These are phyloP conservation scores for Orbilia quercus DNA, from an alignment of 2,329 filamentous ascomycete genomes.

Conservation along the genomic window DNA sequence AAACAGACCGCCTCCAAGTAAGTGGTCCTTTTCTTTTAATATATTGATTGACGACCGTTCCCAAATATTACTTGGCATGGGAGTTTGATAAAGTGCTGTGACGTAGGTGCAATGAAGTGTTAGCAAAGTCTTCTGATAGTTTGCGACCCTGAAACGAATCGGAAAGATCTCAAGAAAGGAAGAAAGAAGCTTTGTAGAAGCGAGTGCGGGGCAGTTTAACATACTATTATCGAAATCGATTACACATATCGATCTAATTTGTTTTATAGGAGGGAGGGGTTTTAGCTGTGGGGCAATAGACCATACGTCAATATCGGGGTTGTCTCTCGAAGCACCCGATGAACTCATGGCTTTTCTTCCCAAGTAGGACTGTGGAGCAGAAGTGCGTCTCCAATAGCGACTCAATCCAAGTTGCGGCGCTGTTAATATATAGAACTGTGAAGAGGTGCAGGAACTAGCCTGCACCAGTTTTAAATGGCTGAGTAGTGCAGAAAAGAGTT, in stretches of 20 bases:
- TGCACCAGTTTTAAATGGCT: conserved; percentile 12
- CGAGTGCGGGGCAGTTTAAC: neutral
- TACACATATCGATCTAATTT: conserved; percentile 44
- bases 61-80: conserved; percentile 52
- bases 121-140: neutral
- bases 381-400: neutral
- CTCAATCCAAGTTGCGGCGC: neutral
- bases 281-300: conserved; percentile 24
- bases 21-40: conserved; percentile 38
- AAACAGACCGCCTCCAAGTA: conserved; percentile 43
- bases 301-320: conserved; percentile 18
- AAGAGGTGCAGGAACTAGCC: neutral
- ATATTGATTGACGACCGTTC: conserved; percentile 40
- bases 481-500: neutral
- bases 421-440: neutral
- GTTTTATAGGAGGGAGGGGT: conserved; percentile 31
- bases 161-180: neutral
- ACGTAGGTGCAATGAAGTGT: neutral
- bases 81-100: conserved; percentile 50
- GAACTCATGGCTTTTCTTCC: conserved; percentile 30
- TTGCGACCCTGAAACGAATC: too few species aligned
- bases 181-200: neutral
- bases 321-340: neutral
- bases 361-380: too few species aligned
- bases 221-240: conserved; percentile 55